phyloP scores from a whole-genome alignment of 768 basidiomycete species.

The Rhodotorula sphaerocarpa region DNA sequence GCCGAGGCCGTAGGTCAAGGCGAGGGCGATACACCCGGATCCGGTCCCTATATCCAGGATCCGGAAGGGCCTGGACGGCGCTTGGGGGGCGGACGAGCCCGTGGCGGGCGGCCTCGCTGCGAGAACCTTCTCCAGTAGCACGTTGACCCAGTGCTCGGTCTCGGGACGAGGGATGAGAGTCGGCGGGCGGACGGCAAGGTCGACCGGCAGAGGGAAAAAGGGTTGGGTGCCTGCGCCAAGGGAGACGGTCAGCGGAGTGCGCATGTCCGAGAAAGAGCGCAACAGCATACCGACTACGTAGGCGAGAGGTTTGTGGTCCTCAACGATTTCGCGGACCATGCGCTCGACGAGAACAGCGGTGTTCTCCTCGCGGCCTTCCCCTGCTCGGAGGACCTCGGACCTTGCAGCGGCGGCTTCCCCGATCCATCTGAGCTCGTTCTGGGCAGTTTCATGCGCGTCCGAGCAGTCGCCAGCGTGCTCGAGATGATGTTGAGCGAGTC shows the following conservation, averaged over 20 bases:
- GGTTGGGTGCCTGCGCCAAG: constrained; percentile 60
- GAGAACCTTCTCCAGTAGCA: constrained; percentile 48
- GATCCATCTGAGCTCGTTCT: constrained; percentile 23
- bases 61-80: constrained; percentile 38
- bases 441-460: neutral
- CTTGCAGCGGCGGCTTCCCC: neutral
- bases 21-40: constrained; percentile 79
- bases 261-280: too few species aligned
- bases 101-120: constrained; percentile 37
- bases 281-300: constrained; percentile 35
- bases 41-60: constrained; percentile 89
- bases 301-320: constrained; percentile 29
- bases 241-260: neutral
- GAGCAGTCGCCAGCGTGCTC: too few species aligned
- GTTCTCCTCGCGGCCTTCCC: neutral
- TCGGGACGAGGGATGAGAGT: constrained; percentile 91
- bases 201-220: constrained; percentile 62
- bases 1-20: constrained; percentile 60
- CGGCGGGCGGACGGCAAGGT: constrained; percentile 64
- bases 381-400: neutral
- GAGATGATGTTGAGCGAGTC: too few species aligned
- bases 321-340: constrained; percentile 20
- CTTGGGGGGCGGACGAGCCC: neutral
- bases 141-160: constrained; percentile 73
- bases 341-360: neutral